A percentile compares a stretch with the other conserved stretches of the same genome.
Conservation (phyloP, 208 protist species). For the Spongospora subterranea region DNA sequence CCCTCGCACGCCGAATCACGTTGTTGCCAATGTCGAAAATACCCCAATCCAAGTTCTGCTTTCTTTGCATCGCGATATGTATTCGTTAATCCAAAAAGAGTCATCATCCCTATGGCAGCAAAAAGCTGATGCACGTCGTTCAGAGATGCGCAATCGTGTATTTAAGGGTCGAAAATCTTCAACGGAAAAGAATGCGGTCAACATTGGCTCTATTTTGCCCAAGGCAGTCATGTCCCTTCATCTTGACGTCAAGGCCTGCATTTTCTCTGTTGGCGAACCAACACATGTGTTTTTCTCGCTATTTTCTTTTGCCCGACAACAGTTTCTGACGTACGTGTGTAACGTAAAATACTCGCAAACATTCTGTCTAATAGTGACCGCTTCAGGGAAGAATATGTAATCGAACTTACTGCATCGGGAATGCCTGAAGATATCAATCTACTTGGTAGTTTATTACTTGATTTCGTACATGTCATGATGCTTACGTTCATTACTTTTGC, state of each 20-base stretch:
- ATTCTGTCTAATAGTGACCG: not conserved
- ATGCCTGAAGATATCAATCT: conserved; percentile 56
- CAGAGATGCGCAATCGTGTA: not conserved
- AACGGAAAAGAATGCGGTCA: not conserved
- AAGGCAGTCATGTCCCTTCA: not conserved
- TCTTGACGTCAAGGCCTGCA: conserved; percentile 45
- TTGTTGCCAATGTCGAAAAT: not conserved
- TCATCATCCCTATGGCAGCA: conserved; percentile 34
- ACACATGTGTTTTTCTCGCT: conserved; percentile 31
- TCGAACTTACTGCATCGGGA: not conserved
- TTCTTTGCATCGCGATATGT: conserved; percentile 7
- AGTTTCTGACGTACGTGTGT: not conserved
- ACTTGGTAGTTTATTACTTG: not conserved
- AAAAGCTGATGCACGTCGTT: not conserved
- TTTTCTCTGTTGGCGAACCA: conserved; percentile 42
- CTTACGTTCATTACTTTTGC: not conserved
- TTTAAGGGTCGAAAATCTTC: not conserved
- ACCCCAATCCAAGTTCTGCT: conserved; percentile 3
- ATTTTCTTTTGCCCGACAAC: not conserved
- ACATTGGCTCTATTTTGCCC: not conserved
- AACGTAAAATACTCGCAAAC: not conserved
- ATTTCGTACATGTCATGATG: not conserved
- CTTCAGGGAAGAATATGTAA: conserved; percentile 50
- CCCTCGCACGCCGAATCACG: not conserved
- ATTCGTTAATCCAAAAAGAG: not conserved